A percentile compares a stretch with the other conserved stretches of the same genome.
These are phyloP conservation scores for Melaleuca quinquenervia DNA, from an alignment of 345 rosid genomes.

Conservation along the genomic window DNA sequence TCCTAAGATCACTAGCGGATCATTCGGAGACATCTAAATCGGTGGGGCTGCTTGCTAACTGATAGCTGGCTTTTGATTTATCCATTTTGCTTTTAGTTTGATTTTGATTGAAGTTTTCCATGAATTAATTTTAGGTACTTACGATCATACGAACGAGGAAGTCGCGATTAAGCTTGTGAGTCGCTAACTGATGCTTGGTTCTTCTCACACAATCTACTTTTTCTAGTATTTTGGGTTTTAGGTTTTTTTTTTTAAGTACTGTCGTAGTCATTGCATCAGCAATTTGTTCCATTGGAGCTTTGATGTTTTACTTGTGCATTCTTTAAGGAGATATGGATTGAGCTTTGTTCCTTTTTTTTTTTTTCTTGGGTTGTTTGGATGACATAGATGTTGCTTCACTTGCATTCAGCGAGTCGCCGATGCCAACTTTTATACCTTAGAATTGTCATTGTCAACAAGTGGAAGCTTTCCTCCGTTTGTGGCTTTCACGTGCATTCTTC, in stretches of 20 bases:
- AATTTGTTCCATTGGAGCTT: too few relatives aligned
- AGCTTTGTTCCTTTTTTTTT: too few relatives aligned
- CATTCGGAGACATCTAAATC: constrained; percentile 87
- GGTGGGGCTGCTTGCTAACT: constrained; percentile 16
- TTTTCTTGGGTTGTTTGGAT: too few relatives aligned
- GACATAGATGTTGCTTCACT: too few relatives aligned
- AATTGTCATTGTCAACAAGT: neutral
- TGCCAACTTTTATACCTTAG: neutral
- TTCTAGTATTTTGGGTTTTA: neutral
- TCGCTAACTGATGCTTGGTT: neutral
- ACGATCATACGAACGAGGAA: constrained; percentile 71
- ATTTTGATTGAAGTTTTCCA: neutral
- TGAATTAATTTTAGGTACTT: constrained; percentile 35
- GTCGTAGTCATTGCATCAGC: too few relatives aligned
- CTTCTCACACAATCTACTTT: neutral
- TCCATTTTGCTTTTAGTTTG: neutral
- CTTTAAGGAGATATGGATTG: too few relatives aligned
- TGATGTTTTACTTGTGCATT: too few relatives aligned
- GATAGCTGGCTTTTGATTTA: neutral
- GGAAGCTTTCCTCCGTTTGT: neutral
- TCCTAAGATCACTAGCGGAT: constrained; percentile 90
- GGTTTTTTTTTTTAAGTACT: neutral
- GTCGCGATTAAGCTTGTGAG: constrained; percentile 91
- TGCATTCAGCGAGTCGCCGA: neutral
- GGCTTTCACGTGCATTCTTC: neutral